These are phyloP conservation scores for Barnettozyma sucrosica DNA, from an alignment of 805 yeast species.

Conservation along the genomic window DNA sequence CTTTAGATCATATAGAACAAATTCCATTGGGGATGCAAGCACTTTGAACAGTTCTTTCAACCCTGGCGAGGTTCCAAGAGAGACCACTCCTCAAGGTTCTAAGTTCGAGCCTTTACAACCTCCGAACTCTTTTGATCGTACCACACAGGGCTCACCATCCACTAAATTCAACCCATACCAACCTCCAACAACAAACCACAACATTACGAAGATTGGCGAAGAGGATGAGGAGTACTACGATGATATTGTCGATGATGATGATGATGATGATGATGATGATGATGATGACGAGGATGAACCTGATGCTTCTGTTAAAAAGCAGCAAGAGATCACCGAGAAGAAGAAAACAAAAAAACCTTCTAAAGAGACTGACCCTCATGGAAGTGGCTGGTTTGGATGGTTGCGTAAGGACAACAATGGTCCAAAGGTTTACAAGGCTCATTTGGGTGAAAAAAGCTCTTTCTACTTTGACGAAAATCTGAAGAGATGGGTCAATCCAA, in stretches of 20 bases:
- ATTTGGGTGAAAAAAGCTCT: conserved; percentile 71
- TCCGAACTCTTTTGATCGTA: conserved; percentile 5
- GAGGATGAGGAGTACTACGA: conserved; percentile 45
- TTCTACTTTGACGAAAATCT: conserved; percentile 79
- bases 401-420: conserved; percentile 49
- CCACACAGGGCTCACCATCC: conserved; percentile 24
- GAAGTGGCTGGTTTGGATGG: conserved; percentile 55
- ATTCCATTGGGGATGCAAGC: conserved; percentile 3
- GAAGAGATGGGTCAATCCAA: conserved; percentile 80
- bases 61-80: background rate
- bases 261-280: conserved; percentile 30
- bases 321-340: conserved; percentile 16
- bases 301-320: conserved; percentile 8
- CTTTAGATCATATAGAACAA: conserved; percentile 8
- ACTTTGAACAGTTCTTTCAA: conserved; percentile 5
- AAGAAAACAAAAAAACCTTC: conserved; percentile 16
- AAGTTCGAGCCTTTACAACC: conserved; percentile 13
- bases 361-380: conserved; percentile 7
- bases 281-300: no score
- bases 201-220: conserved; percentile 19
- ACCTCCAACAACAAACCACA: conserved; percentile 21
- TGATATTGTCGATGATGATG: conserved; percentile 38
- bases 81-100: conserved; percentile 6
- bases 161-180: conserved; percentile 22
- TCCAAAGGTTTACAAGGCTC: conserved; percentile 76